Percentiles rank a stretch among this genome's conserved stretches.
These are phyloP conservation scores for Fusarium decemcellulare DNA, from an alignment of 2,329 filamentous ascomycete genomes.

Conservation along the genomic window DNA sequence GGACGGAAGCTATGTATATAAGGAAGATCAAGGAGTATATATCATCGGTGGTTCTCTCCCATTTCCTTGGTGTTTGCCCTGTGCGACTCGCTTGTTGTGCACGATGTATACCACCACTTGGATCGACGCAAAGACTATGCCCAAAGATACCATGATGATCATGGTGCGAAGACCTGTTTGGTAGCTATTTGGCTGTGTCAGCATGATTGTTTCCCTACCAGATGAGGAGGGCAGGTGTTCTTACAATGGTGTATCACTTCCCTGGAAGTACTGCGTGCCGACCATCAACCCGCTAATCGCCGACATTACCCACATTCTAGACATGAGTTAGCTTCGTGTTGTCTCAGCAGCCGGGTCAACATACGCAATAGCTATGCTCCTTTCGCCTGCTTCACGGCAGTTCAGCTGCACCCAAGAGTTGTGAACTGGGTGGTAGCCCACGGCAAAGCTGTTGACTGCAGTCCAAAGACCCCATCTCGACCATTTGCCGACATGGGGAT, in stretches of 20 bases:
- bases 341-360: not conserved
- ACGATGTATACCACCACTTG: slow-evolving; percentile 4
- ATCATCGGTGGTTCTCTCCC: slow-evolving; percentile 1
- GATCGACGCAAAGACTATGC: slow-evolving; percentile 5
- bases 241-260: slow-evolving; percentile 54
- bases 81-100: slow-evolving; percentile 10
- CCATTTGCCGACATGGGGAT: slow-evolving; percentile 50
- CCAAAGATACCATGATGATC: slow-evolving; percentile 13
- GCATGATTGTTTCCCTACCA: not conserved
- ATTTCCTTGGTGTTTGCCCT: slow-evolving; percentile 26
- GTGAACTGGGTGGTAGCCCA: slow-evolving; percentile 66
- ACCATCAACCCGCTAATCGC: slow-evolving; percentile 64
- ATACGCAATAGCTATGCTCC: slow-evolving; percentile 59
- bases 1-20: too few species aligned
- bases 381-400: slow-evolving; percentile 59
- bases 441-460: slow-evolving; percentile 61
- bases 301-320: slow-evolving; percentile 60
- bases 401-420: slow-evolving; percentile 67
- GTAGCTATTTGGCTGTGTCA: not conserved
- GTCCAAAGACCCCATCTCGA: slow-evolving; percentile 55
- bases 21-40: slow-evolving; percentile 8
- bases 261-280: slow-evolving; percentile 63
- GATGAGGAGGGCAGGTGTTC: not conserved
- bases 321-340: slow-evolving; percentile 50
- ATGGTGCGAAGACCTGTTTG: slow-evolving; percentile 6